A percentile compares a stretch with the other conserved stretches of the same genome.
phyloP scores from a whole-genome alignment of 2,329 filamentous ascomycete species.

The Pseudogymnoascus sp. region DNA sequence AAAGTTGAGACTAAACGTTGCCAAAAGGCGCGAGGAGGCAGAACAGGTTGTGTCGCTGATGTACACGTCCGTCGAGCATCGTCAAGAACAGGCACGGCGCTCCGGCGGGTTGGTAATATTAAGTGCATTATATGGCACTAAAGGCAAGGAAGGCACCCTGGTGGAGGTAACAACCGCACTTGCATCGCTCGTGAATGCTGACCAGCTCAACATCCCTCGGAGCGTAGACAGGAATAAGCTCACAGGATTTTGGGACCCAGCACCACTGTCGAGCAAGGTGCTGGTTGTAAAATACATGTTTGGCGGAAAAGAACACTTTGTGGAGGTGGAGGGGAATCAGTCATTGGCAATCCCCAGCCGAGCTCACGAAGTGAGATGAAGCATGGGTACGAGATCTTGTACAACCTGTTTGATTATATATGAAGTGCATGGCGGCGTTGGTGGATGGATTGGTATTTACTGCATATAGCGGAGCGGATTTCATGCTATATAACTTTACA shows the following conservation, averaged over 20 bases:
- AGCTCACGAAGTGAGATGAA: constrained; percentile 21
- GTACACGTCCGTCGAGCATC: constrained; percentile 31
- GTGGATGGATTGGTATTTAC: background rate
- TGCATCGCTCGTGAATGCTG: constrained; percentile 35
- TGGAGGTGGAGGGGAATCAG: constrained; percentile 31
- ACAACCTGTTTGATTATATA: background rate
- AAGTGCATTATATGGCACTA: constrained; percentile 32
- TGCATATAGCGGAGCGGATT: background rate
- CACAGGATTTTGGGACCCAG: constrained; percentile 36
- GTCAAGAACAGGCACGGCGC: constrained; percentile 29
- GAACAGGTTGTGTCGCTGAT: constrained; percentile 33
- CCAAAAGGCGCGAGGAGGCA: constrained; percentile 31
- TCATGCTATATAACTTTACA: background rate
- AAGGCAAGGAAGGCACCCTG: constrained; percentile 17
- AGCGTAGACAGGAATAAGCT: constrained; percentile 33
- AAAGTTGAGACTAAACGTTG: constrained; percentile 29
- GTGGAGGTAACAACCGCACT: constrained; percentile 35
- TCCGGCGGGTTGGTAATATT: constrained; percentile 32
- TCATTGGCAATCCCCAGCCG: constrained; percentile 32
- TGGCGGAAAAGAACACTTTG: constrained; percentile 30
- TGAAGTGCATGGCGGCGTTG: constrained; percentile 1
- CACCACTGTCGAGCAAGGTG: constrained; percentile 32
- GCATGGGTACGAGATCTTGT: background rate
- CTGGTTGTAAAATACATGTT: constrained; percentile 36
- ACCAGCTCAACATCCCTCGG: constrained; percentile 32